Base-by-base conservation (phyloP, 164 flowering plant species). In the Vitis rupestris region DNA sequence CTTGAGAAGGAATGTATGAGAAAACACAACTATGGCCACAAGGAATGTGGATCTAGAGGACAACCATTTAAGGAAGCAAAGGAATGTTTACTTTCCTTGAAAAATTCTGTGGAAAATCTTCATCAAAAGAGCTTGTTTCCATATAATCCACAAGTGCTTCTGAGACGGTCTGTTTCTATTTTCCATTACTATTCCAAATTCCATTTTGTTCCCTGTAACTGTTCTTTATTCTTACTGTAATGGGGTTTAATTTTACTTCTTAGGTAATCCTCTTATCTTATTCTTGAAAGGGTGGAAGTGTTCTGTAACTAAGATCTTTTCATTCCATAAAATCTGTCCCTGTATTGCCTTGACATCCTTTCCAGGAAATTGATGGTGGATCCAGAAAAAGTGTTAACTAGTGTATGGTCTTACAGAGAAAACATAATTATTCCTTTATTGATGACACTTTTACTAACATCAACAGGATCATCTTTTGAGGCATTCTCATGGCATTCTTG, bases 101-200 rank as follows among this genome's bases (percentile, higher is more conserved):
- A 86, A 71, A 47, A 58, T 50, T 86, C 94, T 50, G 50, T 95
- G 55, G 79, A 82, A 70, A 89, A 73, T 74, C 97, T 93, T 75
- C 83, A 86, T 65, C 66, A 74, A 62, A 91, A 85, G 79, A 82
- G 82, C 30, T 69, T 93, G 72, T 95, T 93, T 78, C 94, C 97
- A 9, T 95, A 93, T 73, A 93, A 95, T 79, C 98, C 99, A 16
- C 72, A 81, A 71, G 97, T 80, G 19, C 92, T 95, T 67, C 76
- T 95, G 69, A 80, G 75, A 74, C 87, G 97, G 99, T 92, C 49
- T 56, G 71, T 76, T 72, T 69, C 10, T 30, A 31, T 37, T 27
- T 65, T 49, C 14, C 11, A 14, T 12, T 53, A 10, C 0, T 14
- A 13, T 13, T 47, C 37, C 23, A 4, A 10, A 48, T 58, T 67